Conservation (phyloP, 345 rosid species). For the Eucalyptus marginata region DNA sequence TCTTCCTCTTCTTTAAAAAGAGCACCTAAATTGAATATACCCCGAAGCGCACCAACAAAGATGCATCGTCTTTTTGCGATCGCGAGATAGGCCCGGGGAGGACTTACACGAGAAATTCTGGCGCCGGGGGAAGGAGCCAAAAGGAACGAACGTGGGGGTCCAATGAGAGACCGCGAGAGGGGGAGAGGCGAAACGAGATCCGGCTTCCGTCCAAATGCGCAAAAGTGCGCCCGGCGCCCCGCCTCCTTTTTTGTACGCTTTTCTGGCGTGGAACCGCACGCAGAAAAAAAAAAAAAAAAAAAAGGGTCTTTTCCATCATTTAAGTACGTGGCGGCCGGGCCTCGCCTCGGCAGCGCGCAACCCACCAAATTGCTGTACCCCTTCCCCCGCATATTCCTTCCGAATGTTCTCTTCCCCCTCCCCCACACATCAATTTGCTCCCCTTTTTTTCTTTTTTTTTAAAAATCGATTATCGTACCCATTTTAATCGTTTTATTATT, state of each 20-base stretch:
- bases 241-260: neutral
- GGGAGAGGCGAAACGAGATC: neutral
- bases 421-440: neutral
- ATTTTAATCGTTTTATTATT: neutral
- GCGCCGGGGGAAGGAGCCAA: neutral
- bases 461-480: neutral
- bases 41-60: neutral
- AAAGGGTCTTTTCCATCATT: neutral
- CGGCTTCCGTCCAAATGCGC: neutral
- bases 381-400: neutral
- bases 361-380: neutral
- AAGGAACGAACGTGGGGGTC: neutral
- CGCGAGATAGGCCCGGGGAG: neutral
- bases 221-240: neutral
- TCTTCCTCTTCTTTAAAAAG: neutral
- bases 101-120: neutral
- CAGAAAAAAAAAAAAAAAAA: no score
- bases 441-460: neutral
- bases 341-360: neutral
- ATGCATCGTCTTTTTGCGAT: neutral
- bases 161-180: neutral
- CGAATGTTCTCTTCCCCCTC: neutral
- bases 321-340: slow-evolving; percentile 1
- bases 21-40: neutral
- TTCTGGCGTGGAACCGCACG: neutral